Base-by-base conservation (phyloP, 352 stramenopile genomes). In the Phytophthora europaea region DNA sequence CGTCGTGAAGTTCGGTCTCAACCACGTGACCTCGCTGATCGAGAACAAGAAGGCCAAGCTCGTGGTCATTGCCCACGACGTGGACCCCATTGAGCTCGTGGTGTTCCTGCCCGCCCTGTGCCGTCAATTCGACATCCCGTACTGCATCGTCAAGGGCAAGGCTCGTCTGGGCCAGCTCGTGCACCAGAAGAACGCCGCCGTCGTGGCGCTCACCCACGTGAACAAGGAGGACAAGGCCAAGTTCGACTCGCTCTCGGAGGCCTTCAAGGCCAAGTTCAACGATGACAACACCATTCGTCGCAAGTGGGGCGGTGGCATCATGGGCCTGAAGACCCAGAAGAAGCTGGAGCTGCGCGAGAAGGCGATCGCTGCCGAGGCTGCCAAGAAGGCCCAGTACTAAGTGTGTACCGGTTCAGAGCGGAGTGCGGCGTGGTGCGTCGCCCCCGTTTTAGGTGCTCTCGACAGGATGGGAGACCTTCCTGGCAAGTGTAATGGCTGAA, bases 21-120 rank as follows among this genome's bases (percentile, higher is more conserved):
- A 99, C 90, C 98, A 99, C 87, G 96, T 99, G 63, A 99, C 98
- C 38, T 98, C 93, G 67, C 84, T 99, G 51, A 94, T 99, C 65
- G 98, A 99, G 88, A 97, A 99, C 79, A 99, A 99, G 94, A 99
- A 99, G 94, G 98, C 98, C 45, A 97, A 99, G 83, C 81, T 99
- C 50, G 98, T 99, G n/a, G 81, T 99, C 31, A 99, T 99, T 81
- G 98, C 98, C 36, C 97, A 98, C 81, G 98, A 99, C 79, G 98
- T 99, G 54, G 97, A 99, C 84, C 98, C 98, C 33, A 98, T 99
- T 74, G 98, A 97, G 81, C 87, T 99, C 26, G 97, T 99, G 38
- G 91, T 99, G 64, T 99, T 98, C 93, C 78, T 99, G 55, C 98
- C 97, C 28, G 97, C 98, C 43, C 90, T 99, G 22, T 99, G 97